Percentiles rank a stretch among this genome's conserved stretches.
Evolutionary conservation across 148 eudicot genomes (phyloP).

Genomic region (Diospyros lotus): DNA sequence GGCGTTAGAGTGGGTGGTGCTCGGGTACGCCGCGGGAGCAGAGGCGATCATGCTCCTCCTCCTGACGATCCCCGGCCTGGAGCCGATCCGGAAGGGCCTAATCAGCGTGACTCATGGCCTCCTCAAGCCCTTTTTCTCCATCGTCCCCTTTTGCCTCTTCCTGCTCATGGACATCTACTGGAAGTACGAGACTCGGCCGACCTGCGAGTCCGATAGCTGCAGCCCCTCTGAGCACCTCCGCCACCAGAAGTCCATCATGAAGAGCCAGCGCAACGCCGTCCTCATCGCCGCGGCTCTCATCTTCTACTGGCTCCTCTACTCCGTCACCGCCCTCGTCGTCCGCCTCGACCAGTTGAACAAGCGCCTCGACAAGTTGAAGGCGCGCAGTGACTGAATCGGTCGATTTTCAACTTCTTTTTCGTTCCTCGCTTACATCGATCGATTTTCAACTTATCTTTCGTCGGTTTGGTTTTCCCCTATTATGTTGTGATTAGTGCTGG

Average conservation of each 20-base stretch:
- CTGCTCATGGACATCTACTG: conserved; percentile 55
- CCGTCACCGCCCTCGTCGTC: conserved; percentile 42
- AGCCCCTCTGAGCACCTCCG: conserved; percentile 50
- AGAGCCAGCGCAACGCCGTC: conserved; percentile 51
- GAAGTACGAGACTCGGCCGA: conserved; percentile 52
- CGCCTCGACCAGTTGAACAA: conserved; percentile 47
- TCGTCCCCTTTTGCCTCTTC: conserved; percentile 45
- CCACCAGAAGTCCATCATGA: conserved; percentile 58
- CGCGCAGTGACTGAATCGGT: conserved; percentile 26
- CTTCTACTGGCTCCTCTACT: conserved; percentile 50
- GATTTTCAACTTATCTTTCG: neutral
- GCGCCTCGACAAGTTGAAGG: conserved; percentile 43
- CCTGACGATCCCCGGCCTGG: conserved; percentile 46
- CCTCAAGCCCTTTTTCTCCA: conserved; percentile 46
- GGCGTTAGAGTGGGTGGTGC: conserved; percentile 60
- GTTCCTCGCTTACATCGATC: neutral
- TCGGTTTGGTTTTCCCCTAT: neutral
- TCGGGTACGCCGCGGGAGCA: conserved; percentile 49
- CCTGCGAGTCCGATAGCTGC: conserved; percentile 37
- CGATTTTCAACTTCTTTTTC: neutral
- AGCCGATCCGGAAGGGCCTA: conserved; percentile 42
- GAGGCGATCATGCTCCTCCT: conserved; percentile 58
- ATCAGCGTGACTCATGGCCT: conserved; percentile 41
- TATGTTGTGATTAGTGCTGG: neutral
- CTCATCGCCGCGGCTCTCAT: conserved; percentile 47